Evolutionary conservation across 1,284 basidiomycete species (phyloP).

Genomic region (Cutaneotrichosporon spelunceum): DNA sequence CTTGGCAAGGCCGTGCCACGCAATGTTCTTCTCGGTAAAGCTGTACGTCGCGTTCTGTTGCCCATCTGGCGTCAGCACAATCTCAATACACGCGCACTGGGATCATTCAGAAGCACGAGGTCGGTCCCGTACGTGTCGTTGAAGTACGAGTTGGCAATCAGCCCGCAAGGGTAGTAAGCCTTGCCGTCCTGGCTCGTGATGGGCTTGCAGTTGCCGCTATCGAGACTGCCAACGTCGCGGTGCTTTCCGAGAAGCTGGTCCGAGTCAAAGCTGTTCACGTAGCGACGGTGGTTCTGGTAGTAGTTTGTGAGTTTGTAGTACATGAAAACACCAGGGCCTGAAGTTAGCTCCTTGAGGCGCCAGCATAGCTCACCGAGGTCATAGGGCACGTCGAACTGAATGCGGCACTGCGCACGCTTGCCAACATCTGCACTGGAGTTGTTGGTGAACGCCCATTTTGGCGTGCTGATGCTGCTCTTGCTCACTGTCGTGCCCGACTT

Average conservation of each 20-base stretch:
- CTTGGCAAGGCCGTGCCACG: constrained; percentile 89
- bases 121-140: constrained; percentile 77
- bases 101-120: constrained; percentile 61
- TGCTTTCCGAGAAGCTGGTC: constrained; percentile 77
- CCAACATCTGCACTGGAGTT: constrained; percentile 54
- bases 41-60: constrained; percentile 60
- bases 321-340: constrained; percentile 70
- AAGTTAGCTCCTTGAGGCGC: background rate
- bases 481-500: constrained; percentile 58
- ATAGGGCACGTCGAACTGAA: constrained; percentile 78
- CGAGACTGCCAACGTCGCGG: constrained; percentile 54
- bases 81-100: constrained; percentile 30
- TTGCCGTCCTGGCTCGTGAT: constrained; percentile 60
- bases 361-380: constrained; percentile 56
- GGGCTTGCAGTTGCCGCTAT: constrained; percentile 84
- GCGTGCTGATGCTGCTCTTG: constrained; percentile 55
- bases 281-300: constrained; percentile 97
- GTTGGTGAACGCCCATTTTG: constrained; percentile 64
- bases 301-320: constrained; percentile 97
- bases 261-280: constrained; percentile 86
- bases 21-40: constrained; percentile 78
- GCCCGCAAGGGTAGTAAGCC: constrained; percentile 86
- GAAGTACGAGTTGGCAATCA: constrained; percentile 98
- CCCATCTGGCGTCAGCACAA: constrained; percentile 45
- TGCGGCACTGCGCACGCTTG: constrained; percentile 62